Conservation (phyloP, 1,139 yeast species). For the Kodamaea derodonti region DNA sequence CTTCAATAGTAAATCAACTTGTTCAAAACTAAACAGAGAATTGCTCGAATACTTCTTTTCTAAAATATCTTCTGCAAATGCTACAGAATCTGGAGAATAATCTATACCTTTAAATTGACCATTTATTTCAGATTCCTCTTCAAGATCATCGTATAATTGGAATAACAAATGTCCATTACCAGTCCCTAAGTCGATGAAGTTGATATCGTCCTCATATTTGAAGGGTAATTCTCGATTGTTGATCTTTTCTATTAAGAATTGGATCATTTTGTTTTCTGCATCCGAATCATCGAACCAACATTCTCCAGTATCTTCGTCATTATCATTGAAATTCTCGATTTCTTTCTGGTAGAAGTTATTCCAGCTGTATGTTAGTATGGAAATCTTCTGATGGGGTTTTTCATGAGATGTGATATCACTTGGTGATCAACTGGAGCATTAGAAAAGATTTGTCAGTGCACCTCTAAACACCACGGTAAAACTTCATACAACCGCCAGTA, state of each 20-base stretch:
- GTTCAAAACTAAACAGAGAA: conserved; percentile 37
- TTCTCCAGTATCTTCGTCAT: conserved; percentile 86
- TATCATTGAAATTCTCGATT: conserved; percentile 61
- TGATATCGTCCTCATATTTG: conserved; percentile 28
- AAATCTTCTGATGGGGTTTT: not conserved
- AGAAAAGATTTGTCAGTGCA: no score
- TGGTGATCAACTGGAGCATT: no score
- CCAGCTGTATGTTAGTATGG: conserved; percentile 54
- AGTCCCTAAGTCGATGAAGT: conserved; percentile 80
- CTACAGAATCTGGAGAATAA: conserved; percentile 74
- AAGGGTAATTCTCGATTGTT: conserved; percentile 22
- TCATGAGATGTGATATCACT: no score
- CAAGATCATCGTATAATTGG: conserved; percentile 53
- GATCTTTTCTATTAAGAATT: conserved; percentile 45
- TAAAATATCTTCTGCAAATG: conserved; percentile 64
- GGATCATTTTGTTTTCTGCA: conserved; percentile 80
- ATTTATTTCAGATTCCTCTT: conserved; percentile 36
- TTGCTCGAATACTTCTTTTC: conserved; percentile 26
- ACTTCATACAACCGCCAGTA: no score
- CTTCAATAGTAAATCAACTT: conserved; percentile 42
- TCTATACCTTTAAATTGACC: conserved; percentile 66
- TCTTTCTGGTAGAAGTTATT: conserved; percentile 79
- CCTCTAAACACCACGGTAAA: no score
- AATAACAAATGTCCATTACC: conserved; percentile 92
- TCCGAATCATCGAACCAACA: conserved; percentile 94